phyloP scores from a whole-genome alignment of 1,284 basidiomycete species.

The Ceratobasidium sp. region DNA sequence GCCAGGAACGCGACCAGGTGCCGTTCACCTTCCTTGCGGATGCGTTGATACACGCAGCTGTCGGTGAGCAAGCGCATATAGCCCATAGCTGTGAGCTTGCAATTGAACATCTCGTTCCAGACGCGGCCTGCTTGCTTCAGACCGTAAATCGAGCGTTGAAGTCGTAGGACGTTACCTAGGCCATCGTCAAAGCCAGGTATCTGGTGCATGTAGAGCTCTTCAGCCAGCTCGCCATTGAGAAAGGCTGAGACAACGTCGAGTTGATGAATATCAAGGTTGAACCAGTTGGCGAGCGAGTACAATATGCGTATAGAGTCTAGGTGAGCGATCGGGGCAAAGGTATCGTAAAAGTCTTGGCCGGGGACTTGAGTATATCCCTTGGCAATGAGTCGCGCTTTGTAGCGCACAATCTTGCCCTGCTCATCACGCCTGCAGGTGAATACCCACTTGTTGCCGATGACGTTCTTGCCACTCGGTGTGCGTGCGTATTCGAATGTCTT shows the following conservation, averaged over 20 bases:
- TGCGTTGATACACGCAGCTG: constrained; percentile 8
- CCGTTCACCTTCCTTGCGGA: background rate
- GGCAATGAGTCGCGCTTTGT: constrained; percentile 59
- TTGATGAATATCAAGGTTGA: constrained; percentile 54
- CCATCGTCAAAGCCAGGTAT: constrained; percentile 53
- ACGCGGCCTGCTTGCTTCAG: constrained; percentile 52
- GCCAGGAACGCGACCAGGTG: background rate
- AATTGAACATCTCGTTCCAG: background rate
- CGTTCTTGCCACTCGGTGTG: too few species aligned
- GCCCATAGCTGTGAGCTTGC: background rate
- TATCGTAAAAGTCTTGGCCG: constrained; percentile 55
- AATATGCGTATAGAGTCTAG: constrained; percentile 54
- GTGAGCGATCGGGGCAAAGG: constrained; percentile 55
- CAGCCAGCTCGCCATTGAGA: constrained; percentile 55
- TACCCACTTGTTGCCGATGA: constrained; percentile 47
- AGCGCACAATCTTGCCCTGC: constrained; percentile 51
- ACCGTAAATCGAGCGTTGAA: constrained; percentile 53
- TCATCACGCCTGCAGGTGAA: constrained; percentile 56
- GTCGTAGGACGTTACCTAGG: constrained; percentile 20
- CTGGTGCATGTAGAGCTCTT: constrained; percentile 61
- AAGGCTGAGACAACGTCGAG: constrained; percentile 58
- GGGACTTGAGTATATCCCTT: constrained; percentile 58
- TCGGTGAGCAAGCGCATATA: constrained; percentile 5
- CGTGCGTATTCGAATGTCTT: too few species aligned
- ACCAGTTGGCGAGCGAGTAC: constrained; percentile 52